phyloP scores from a whole-genome alignment of 345 rosid species.

The Turnera subulata region DNA sequence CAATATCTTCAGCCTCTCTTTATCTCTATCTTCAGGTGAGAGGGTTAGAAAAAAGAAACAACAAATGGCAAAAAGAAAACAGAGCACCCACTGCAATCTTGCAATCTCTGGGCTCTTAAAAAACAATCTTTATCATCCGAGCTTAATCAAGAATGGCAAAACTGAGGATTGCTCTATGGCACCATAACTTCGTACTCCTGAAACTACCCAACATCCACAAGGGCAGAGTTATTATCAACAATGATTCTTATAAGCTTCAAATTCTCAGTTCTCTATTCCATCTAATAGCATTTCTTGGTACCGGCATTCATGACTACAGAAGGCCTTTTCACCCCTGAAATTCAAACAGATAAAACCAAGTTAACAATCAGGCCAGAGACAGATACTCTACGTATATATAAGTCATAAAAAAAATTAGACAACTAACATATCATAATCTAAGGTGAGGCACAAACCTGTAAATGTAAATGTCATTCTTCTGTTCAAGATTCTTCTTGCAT shows the following conservation, averaged over 20 bases:
- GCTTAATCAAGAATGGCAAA: constrained; percentile 2
- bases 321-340: constrained; percentile 83
- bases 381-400: too few relatives aligned
- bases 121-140: not conserved
- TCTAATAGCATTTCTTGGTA: constrained; percentile 67
- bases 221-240: not conserved
- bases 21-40: constrained; percentile 30
- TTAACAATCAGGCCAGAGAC: not conserved
- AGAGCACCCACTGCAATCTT: not conserved
- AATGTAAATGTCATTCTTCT: constrained; percentile 51
- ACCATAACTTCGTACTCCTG: not conserved
- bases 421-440: too few relatives aligned
- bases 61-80: not conserved
- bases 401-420: too few relatives aligned
- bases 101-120: not conserved
- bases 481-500: constrained; percentile 73
- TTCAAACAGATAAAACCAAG: not conserved
- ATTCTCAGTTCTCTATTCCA: constrained; percentile 20
- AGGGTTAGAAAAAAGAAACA: constrained; percentile 1
- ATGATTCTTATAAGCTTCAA: not conserved
- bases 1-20: constrained; percentile 28
- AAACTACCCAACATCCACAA: not conserved
- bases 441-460: constrained; percentile 51
- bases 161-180: not conserved
- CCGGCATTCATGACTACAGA: constrained; percentile 78